These are phyloP conservation scores for Cryptococcus floricola DNA, from an alignment of 1,284 basidiomycete genomes.

Conservation along the genomic window DNA sequence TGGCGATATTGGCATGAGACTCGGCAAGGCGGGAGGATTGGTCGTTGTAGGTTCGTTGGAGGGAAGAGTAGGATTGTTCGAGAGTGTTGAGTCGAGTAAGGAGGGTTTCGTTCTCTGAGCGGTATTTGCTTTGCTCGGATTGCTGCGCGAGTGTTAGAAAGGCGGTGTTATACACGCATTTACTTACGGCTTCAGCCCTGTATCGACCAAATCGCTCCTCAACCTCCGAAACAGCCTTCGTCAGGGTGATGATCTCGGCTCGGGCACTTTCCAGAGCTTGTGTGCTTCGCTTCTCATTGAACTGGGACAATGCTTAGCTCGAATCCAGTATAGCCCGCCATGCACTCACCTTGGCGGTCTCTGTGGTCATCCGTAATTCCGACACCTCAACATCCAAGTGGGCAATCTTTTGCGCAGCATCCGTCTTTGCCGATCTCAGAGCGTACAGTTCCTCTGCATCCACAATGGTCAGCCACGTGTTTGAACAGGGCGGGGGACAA, in stretches of 20 bases:
- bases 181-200: conserved; percentile 37
- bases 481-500: neutral
- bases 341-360: conserved; percentile 38
- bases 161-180: neutral
- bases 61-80: conserved; percentile 30
- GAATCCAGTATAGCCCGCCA: neutral
- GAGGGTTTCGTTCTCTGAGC: conserved; percentile 35
- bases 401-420: conserved; percentile 61
- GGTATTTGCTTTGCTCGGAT: conserved; percentile 34
- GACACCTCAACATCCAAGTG: conserved; percentile 78
- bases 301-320: conserved; percentile 19
- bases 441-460: conserved; percentile 41
- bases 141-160: conserved; percentile 21
- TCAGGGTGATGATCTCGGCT: conserved; percentile 33
- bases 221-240: conserved; percentile 34
- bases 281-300: conserved; percentile 38
- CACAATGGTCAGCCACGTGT: neutral
- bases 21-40: conserved; percentile 39
- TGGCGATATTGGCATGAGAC: conserved; percentile 40
- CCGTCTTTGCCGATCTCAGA: conserved; percentile 35
- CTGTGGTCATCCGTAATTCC: conserved; percentile 69
- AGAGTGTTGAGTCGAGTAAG: conserved; percentile 28
- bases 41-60: conserved; percentile 40
- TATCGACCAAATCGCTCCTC: conserved; percentile 42
- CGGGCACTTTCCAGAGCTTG: conserved; percentile 38